phyloP scores from a whole-genome alignment of 73 alveolate genomes.

The Blepharisma stoltei region DNA sequence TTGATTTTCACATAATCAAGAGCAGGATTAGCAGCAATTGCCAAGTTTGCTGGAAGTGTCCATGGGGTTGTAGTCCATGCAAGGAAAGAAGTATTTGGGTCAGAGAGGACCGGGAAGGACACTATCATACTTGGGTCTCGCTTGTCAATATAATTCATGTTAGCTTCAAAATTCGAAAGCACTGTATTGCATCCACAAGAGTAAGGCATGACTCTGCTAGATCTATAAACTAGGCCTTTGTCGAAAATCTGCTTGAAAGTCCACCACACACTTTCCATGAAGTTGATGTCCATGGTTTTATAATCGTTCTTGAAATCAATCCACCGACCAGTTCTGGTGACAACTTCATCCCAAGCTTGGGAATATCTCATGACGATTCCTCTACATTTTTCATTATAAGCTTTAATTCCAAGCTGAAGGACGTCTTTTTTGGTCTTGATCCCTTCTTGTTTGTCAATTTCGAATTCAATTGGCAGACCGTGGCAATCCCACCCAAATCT shows the following conservation, averaged over 20 bases:
- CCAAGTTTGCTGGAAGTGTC: conserved; percentile 98
- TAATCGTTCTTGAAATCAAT: conserved; percentile 99
- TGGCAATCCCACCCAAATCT: conserved; percentile 99
- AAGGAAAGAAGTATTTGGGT: conserved; percentile 78
- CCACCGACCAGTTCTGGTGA: conserved; percentile 89
- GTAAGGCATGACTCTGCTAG: conserved; percentile 97
- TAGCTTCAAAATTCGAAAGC: conserved; percentile 98
- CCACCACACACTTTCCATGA: conserved; percentile 99
- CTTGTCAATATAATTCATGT: conserved; percentile 70
- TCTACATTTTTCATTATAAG: conserved; percentile 97
- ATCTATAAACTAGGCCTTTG: conserved; percentile 92
- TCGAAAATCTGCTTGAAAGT: conserved; percentile 97
- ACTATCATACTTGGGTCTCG: conserved; percentile 97
- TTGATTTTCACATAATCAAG: conserved; percentile 77
- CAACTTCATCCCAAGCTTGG: conserved; percentile 89
- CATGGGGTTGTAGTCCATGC: conserved; percentile 99
- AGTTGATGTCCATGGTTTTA: conserved; percentile 97
- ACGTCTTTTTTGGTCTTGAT: conserved; percentile 89
- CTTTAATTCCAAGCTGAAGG: conserved; percentile 88
- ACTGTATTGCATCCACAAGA: conserved; percentile 97
- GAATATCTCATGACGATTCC: conserved; percentile 91
- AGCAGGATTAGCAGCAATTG: conserved; percentile 92
- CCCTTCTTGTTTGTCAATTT: conserved; percentile 89
- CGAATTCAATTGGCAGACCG: conserved; percentile 99
- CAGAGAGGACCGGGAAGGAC: conserved; percentile 82